These are phyloP conservation scores for Cryptosporidium muris DNA, from an alignment of 169 alveolate genomes.

Conservation along the genomic window DNA sequence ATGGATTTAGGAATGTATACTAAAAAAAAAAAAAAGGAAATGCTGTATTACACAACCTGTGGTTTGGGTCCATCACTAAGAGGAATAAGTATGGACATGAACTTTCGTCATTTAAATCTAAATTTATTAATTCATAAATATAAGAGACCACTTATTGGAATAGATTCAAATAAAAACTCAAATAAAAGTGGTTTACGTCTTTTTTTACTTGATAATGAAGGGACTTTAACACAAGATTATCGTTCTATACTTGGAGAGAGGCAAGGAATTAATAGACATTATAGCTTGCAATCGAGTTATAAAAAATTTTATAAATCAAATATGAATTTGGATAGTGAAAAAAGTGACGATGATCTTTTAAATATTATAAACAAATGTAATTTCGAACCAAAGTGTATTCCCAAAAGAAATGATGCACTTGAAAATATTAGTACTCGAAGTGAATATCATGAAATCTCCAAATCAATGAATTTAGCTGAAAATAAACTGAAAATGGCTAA, in stretches of 20 bases:
- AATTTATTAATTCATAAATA: constrained; percentile 23
- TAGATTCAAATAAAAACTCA: neutral
- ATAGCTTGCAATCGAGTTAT: neutral
- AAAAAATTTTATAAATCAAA: neutral
- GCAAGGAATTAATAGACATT: neutral
- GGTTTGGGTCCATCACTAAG: constrained; percentile 54
- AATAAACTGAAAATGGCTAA: neutral
- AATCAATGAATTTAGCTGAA: neutral
- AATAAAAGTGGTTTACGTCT: constrained; percentile 45
- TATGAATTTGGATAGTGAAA: neutral
- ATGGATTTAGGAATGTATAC: constrained; percentile 36
- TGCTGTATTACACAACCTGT: constrained; percentile 38
- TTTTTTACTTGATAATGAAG: constrained; percentile 79
- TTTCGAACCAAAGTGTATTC: neutral
- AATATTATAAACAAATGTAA: too few species aligned
- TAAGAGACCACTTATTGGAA: neutral
- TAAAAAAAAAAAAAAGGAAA: constrained; percentile 32
- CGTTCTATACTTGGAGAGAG: constrained; percentile 56
- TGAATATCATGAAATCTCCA: neutral
- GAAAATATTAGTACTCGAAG: neutral
- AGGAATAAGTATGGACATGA: constrained; percentile 20
- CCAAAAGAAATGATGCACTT: neutral
- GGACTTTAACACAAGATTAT: constrained; percentile 77
- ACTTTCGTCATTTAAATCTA: constrained; percentile 25
- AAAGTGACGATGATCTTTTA: neutral